These are phyloP conservation scores for Puccinia horiana DNA, from an alignment of 1,284 basidiomycete genomes.

Conservation along the genomic window DNA sequence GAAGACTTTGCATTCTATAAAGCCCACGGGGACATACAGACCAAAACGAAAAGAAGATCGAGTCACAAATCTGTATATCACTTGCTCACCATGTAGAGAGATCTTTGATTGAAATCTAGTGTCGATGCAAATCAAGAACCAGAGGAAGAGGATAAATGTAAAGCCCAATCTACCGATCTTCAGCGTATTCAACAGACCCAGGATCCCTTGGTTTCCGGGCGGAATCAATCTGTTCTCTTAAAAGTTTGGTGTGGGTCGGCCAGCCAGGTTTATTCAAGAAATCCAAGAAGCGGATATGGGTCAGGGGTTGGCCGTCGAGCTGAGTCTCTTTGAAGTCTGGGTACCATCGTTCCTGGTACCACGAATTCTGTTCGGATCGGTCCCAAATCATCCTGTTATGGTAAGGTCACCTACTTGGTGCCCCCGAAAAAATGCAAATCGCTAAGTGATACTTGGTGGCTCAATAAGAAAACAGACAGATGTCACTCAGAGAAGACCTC, in stretches of 20 bases:
- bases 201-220: not conserved
- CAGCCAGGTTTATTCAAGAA: not conserved
- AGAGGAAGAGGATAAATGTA: no score
- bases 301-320: not conserved
- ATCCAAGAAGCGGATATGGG: not conserved
- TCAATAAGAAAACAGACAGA: no score
- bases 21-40: not conserved
- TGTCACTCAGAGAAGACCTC: no score
- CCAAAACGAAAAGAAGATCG: no score
- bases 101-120: not conserved
- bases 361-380: not conserved
- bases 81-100: not conserved
- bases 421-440: no score
- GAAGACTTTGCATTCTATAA: not conserved
- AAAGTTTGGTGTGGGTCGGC: not conserved
- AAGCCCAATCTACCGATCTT: not conserved
- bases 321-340: not conserved
- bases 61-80: no score
- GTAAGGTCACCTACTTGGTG: no score
- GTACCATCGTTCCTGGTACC: not conserved
- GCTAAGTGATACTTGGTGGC: no score
- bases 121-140: no score
- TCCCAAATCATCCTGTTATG: no score
- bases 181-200: not conserved
- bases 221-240: not conserved